Base-by-base conservation (phyloP, 768 basidiomycete genomes). In the Phaeotremella fagi region DNA sequence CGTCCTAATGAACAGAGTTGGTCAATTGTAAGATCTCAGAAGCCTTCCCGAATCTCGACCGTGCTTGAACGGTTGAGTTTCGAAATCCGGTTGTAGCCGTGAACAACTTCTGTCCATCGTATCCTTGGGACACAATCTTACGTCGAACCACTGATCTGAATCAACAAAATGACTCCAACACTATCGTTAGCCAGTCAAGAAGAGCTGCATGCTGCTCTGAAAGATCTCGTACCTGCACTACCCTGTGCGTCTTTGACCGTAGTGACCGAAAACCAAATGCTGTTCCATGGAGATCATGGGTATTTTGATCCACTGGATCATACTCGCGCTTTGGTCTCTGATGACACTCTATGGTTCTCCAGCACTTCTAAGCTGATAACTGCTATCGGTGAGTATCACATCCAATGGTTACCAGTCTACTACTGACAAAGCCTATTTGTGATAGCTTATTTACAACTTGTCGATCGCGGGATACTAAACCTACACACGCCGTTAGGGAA, bases 291-390 rank as follows among this genome's bases (percentile, higher is more conserved):
- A 15, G 7, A 35, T 16, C 44, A 41, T 29, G 66, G 66, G 6
- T 42, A 54, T 16, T 49, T 64, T 24, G 66, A 68, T 37, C 26
- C 53, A 2, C 60, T 68, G 15, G 58, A 64, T 2, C 6, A 4
- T 1, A 37, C 45, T 6, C 49, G 55, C 1, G 18, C 31, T 16
- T 54, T 50, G 18, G n/a, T 33, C 12, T 24, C 48, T n/a, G 57
- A 60, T 14, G 55, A 59, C 38, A 52, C 58, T n/a, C 50, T 67
- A 52, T 67, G 63, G 63, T 68, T 68, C 38, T 59, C 63, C 5
- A 48, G 43, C 5, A 71, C 69, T 0, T 63, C 69, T 4, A 71
- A 71, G 45, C 58, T 71, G 14, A 29, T 70, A 23, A 71, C 66
- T 1, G 50, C 62, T 1, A 59, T 71, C 3, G 23, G 66, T 59